A percentile compares a stretch with the other conserved stretches of the same genome.
phyloP scores from a whole-genome alignment of 2,329 filamentous ascomycete genomes.

The Apiospora saccharicola region DNA sequence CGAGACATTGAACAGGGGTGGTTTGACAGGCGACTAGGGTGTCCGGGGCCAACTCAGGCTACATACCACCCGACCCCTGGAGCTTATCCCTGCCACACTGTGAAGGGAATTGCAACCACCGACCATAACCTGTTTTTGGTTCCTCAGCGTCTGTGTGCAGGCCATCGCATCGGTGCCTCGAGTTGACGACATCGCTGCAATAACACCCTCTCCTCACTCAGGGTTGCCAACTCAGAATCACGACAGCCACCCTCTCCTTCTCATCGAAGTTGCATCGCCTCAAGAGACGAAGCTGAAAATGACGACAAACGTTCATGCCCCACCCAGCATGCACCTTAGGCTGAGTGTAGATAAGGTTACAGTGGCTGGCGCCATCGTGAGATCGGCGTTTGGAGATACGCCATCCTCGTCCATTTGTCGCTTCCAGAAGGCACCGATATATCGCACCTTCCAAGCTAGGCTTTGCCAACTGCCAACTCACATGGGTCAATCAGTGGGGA shows the following conservation, averaged over 20 bases:
- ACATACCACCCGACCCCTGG: background rate
- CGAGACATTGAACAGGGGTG: background rate
- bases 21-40: conserved; percentile 12
- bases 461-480: background rate
- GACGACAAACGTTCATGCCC: background rate
- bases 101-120: background rate
- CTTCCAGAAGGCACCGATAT: background rate
- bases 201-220: background rate
- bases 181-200: background rate
- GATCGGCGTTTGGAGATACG: conserved; percentile 6
- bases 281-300: background rate
- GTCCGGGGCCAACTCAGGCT: background rate
- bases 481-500: background rate
- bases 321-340: background rate
- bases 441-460: conserved; percentile 4
- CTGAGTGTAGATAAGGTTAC: background rate
- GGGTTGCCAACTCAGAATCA: background rate
- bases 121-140: background rate
- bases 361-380: background rate
- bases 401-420: background rate
- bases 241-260: background rate
- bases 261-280: background rate
- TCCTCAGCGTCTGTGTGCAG: background rate
- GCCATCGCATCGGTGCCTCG: background rate
- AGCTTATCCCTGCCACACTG: background rate